Base-by-base conservation (phyloP, 805 yeast genomes). In the Zygosaccharomyces kombuchaensis region DNA sequence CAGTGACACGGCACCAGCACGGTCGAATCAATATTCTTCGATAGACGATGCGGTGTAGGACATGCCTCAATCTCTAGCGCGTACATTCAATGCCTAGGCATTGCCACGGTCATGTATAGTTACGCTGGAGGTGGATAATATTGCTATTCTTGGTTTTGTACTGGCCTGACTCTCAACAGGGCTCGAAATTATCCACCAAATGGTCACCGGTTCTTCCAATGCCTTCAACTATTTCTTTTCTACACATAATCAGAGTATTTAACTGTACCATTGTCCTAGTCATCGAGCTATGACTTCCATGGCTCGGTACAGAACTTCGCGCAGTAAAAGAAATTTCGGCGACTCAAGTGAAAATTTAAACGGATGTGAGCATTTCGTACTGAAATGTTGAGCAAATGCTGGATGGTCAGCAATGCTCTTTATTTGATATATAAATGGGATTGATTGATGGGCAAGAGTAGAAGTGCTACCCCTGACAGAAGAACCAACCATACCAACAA, bases 331-430 rank as follows among this genome's bases (percentile, higher is more conserved):
- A 38, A 25, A 5, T 29, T 29, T 27, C 30, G 41, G 26, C 16
- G 34, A 38, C 34, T 27, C 34, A 27, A 12, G 21, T 21, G 31
- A 38, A 38, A 38, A 38, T 38, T 38, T 38, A 32, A 38, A 26
- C 16, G 4, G 41, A 27, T 22, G 21, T n/a, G n/a, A 27, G 21
- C 9, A 26, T 7, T 10, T 29, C 13, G 13, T 10, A 13, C 14
- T n/a, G 26, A 38, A 16, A 27, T 34, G 36, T 25, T 34, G 36
- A 27, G 45, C 45, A 50, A 45, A 16, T 47, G 43, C 43, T 32
- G 36, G 26, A 44, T 25, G 51, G 53, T 50, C 54, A 16, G 39
- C 54, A 27, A 50, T 16, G 16, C 30, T n/a, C n/a, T 19, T 27
- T 16, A 31, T 6, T 14, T 8, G 22, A 31, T 32, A 31, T 40